phyloP scores from a whole-genome alignment of 2,329 filamentous ascomycete species.

The Eutypa lata region DNA sequence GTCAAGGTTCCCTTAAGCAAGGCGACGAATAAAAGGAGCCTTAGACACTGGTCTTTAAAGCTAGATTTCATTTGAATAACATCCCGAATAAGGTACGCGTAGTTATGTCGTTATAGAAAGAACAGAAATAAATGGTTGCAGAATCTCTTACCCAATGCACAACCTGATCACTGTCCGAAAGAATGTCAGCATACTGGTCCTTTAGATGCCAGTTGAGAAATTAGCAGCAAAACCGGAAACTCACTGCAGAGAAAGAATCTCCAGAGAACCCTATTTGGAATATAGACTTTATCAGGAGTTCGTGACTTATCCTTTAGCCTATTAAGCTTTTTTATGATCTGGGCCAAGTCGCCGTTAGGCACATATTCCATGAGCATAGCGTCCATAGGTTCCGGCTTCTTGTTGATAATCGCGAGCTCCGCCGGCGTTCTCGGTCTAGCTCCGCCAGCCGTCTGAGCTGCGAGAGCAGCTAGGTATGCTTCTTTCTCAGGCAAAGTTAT shows the following conservation, averaged over 20 bases:
- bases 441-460: not conserved
- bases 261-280: slow-evolving; percentile 13
- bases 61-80: not conserved
- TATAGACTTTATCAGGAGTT: no score
- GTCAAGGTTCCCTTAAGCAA: not conserved
- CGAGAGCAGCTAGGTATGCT: not conserved
- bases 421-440: slow-evolving; percentile 6
- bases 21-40: no score
- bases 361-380: slow-evolving; percentile 13
- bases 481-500: not conserved
- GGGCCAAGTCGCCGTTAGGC: slow-evolving; percentile 10
- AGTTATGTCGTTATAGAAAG: not conserved
- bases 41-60: not conserved
- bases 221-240: not conserved
- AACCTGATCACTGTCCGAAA: slow-evolving; percentile 10
- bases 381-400: not conserved
- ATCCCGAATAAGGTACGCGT: not conserved
- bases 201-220: not conserved
- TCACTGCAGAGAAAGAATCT: slow-evolving; percentile 15
- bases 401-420: not conserved
- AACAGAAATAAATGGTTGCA: not conserved
- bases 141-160: slow-evolving; percentile 9
- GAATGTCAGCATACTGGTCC: not conserved
- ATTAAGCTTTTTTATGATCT: slow-evolving; percentile 5
- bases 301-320: not conserved